Evolutionary conservation across 441 rosid genomes (phyloP), one percentile per base, ranked within the genome.

Genomic region (Adansonia grandidieri): DNA sequence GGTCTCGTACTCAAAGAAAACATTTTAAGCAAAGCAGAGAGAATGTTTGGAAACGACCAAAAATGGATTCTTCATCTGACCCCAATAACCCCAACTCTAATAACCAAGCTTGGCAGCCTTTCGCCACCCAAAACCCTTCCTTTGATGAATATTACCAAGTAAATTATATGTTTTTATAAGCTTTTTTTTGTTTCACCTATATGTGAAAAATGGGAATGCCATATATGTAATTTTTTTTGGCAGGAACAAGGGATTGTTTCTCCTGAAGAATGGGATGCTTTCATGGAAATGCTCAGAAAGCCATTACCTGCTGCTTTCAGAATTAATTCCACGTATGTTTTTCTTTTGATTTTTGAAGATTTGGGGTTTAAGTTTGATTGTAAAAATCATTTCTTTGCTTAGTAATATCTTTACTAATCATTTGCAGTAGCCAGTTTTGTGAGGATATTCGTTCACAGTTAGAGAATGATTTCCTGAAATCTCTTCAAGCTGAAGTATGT

Each of bases 281-380:
- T 96, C 75, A 80, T 91, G 56, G 91, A 88, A 57, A 58, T 86
- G 83, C 96, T 96, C 71, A 89, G 93, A 3, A 93, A 87, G 37
- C 98, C 99, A 1, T 86, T 96, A 85, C 98, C 98, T 19, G 89
- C 98, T 78, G 98, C 98, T 80, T 96, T 96, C 85, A 86, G 99
- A 81, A 94, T 96, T 73, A 93, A 94, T 77, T 91, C 98, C 50
- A 91, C 95, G 99, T 91, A 75, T 32, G n/a, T 50, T 58, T 53
- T 7, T 28, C 60, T 40, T 42, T 20, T 60, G 42, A 10, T 32
- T 10, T 71, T 32, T 13, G 7, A 63, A 60, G 60, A 19, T 53
- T 40, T 42, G 66, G 66, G 24, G 6, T 61, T 75, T 48, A 58
- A 75, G 28, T 32, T 17, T 75, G 37, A 19, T 2, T 63, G 45